phyloP scores from a whole-genome alignment of 192 early-diverging fungal species.

The Backusella tarrabulga region DNA sequence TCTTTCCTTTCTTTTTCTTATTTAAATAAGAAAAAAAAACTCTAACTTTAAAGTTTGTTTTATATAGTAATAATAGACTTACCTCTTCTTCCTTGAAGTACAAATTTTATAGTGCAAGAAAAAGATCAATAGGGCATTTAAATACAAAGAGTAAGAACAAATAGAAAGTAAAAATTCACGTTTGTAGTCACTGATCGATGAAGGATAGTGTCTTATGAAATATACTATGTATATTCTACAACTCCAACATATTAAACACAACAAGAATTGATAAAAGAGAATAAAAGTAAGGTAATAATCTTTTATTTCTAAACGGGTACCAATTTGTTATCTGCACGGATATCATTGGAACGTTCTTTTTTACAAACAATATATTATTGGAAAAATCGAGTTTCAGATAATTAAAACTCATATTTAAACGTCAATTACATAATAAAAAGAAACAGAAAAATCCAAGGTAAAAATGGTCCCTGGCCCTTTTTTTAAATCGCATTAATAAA shows the following conservation, averaged over 20 bases:
- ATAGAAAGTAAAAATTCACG: background rate
- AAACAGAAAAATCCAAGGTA: background rate
- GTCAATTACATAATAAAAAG: background rate
- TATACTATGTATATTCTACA: background rate
- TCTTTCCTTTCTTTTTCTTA: background rate
- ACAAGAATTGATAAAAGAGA: too few species aligned
- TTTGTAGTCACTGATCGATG: background rate
- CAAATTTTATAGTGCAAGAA: too few species aligned
- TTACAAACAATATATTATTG: background rate
- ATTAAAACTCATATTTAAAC: background rate
- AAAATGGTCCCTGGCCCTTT: background rate
- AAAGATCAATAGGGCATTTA: background rate
- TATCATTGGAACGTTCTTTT: background rate
- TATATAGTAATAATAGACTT: background rate
- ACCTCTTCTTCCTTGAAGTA: background rate
- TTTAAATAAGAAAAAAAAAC: background rate
- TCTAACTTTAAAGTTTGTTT: background rate
- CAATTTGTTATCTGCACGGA: background rate
- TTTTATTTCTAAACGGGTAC: background rate
- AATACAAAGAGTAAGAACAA: background rate
- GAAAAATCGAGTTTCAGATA: background rate
- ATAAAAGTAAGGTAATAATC: too few species aligned
- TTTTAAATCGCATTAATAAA: background rate
- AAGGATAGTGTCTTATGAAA: background rate
- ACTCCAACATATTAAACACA: too few species aligned